These are phyloP conservation scores for Penicillium psychrofluorescens DNA, from an alignment of 495 filamentous ascomycete species.

Conservation along the genomic window DNA sequence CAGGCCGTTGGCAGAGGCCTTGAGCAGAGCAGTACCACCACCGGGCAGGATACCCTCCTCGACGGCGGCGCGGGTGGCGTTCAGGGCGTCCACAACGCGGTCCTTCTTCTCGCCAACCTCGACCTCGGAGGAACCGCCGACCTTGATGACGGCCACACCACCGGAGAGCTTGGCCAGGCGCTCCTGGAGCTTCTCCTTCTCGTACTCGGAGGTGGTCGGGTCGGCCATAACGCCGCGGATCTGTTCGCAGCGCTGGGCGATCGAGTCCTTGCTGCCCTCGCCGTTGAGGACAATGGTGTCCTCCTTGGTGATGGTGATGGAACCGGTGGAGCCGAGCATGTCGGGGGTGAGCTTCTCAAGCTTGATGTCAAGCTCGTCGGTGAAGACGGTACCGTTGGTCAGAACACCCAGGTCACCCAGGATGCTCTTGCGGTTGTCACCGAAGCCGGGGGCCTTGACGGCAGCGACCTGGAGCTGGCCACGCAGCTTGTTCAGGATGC, in stretches of 20 bases:
- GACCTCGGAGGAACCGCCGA: slow-evolving; percentile 94
- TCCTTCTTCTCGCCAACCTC: slow-evolving; percentile 99
- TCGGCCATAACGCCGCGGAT: slow-evolving; percentile 96
- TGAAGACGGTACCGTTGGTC: slow-evolving; percentile 96
- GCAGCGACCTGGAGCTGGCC: slow-evolving; percentile 97
- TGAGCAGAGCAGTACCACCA: slow-evolving; percentile 95
- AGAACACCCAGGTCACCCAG: slow-evolving; percentile 92
- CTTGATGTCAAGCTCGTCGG: slow-evolving; percentile 96
- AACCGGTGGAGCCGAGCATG: slow-evolving; percentile 93
- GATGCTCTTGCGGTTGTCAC: slow-evolving; percentile 99
- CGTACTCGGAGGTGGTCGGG: slow-evolving; percentile 91
- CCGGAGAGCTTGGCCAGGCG: slow-evolving; percentile 98
- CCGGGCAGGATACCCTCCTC: slow-evolving; percentile 98
- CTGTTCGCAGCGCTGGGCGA: slow-evolving; percentile 94
- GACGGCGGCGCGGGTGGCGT: slow-evolving; percentile 95
- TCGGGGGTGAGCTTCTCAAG: slow-evolving; percentile 94
- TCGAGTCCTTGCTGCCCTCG: slow-evolving; percentile 89
- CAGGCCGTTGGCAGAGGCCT: slow-evolving; percentile 88
- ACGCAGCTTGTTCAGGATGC: slow-evolving; percentile 99
- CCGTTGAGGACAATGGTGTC: slow-evolving; percentile 99
- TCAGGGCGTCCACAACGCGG: slow-evolving; percentile 94
- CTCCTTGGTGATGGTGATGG: slow-evolving; percentile 99
- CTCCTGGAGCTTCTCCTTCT: slow-evolving; percentile 99
- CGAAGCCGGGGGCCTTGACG: slow-evolving; percentile 98
- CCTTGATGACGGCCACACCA: slow-evolving; percentile 98